Evolutionary conservation across 2,329 filamentous ascomycete species (phyloP).

Genomic region (Xylaria arbuscula): DNA sequence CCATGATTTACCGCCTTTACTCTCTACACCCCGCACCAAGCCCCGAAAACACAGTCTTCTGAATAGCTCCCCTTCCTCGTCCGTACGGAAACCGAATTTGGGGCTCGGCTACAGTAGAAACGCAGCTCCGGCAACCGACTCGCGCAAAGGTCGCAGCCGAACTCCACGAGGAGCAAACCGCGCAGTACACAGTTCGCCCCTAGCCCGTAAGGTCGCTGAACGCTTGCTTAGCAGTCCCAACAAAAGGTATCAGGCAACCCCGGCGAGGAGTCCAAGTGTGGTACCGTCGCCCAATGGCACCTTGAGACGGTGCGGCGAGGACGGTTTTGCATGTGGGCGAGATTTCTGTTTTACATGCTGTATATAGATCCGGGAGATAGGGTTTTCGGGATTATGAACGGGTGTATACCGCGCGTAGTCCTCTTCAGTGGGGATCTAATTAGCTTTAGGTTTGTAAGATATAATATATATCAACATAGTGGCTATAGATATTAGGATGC

Average conservation of each 20-base stretch:
- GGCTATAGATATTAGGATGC: not conserved
- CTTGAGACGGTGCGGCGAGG: conserved; percentile 59
- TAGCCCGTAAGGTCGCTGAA: conserved; percentile 42
- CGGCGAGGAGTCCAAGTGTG: conserved; percentile 36
- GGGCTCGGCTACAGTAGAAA: conserved; percentile 6
- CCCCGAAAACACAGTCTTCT: conserved; percentile 29
- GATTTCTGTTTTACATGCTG: conserved; percentile 70
- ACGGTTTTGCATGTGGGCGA: conserved; percentile 65
- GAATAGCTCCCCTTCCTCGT: conserved; percentile 8
- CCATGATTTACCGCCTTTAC: conserved; percentile 22
- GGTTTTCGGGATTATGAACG: not conserved
- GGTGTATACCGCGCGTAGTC: not conserved
- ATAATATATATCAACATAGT: not conserved
- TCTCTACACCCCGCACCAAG: conserved; percentile 36
- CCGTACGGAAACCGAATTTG: conserved; percentile 15
- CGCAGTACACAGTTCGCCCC: conserved; percentile 46
- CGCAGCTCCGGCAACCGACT: conserved; percentile 41
- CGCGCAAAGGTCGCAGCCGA: conserved; percentile 30
- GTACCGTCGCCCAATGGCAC: conserved; percentile 32
- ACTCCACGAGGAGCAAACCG: conserved; percentile 22
- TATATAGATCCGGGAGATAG: conserved; percentile 45
- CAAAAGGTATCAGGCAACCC: conserved; percentile 39
- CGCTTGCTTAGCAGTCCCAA: conserved; percentile 41
- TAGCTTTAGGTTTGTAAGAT: not conserved
- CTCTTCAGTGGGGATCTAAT: not conserved